Conservation (phyloP, 768 basidiomycete genomes). For the Dendrothele bispora region DNA sequence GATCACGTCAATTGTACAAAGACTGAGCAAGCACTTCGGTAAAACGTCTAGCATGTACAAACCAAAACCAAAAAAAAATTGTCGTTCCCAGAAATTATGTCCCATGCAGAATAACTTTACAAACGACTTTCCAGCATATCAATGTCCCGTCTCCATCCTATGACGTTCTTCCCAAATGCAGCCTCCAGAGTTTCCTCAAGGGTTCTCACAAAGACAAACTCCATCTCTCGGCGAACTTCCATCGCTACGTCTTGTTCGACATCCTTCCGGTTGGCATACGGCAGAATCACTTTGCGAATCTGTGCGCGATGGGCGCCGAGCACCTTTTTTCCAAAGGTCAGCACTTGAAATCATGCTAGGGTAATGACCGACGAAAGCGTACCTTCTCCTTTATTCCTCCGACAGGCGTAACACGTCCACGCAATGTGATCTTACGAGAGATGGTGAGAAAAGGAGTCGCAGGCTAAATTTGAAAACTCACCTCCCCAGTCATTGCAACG, state of each 20-base stretch:
- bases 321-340: slow-evolving; percentile 35
- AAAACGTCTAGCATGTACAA: no score
- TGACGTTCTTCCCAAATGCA: slow-evolving; percentile 71
- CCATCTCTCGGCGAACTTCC: slow-evolving; percentile 72
- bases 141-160: slow-evolving; percentile 62
- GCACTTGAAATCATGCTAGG: neutral
- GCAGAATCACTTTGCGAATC: slow-evolving; percentile 81
- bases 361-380: neutral
- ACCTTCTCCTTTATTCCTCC: slow-evolving; percentile 90
- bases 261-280: slow-evolving; percentile 83
- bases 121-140: slow-evolving; percentile 55
- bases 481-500: slow-evolving; percentile 91
- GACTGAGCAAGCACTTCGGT: neutral
- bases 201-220: slow-evolving; percentile 79
- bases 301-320: slow-evolving; percentile 88
- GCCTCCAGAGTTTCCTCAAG: slow-evolving; percentile 81
- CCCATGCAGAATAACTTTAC: slow-evolving; percentile 18
- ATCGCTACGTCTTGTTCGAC: slow-evolving; percentile 82
- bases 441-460: neutral
- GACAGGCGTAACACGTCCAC: slow-evolving; percentile 79
- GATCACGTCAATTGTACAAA: neutral
- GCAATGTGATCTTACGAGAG: slow-evolving; percentile 64
- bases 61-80: neutral
- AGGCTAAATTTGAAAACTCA: slow-evolving; percentile 22
- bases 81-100: neutral